These are phyloP conservation scores for Cladosporium oxysporum DNA, from an alignment of 2,329 filamentous ascomycete species.

Conservation along the genomic window DNA sequence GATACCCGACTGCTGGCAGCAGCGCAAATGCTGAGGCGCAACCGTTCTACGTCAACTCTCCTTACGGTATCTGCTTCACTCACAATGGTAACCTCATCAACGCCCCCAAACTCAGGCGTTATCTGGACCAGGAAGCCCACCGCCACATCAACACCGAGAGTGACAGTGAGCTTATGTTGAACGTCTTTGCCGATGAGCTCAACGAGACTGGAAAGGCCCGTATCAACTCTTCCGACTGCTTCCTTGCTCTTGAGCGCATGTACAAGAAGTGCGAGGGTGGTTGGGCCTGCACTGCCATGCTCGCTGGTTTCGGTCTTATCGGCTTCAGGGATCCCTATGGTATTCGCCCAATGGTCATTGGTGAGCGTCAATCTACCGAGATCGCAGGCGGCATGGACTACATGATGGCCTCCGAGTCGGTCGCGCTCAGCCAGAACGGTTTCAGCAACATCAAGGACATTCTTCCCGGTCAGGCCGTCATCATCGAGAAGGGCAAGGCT, in stretches of 20 bases:
- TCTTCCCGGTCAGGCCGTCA: slow-evolving; percentile 79
- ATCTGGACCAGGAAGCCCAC: slow-evolving; percentile 75
- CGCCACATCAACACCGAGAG: slow-evolving; percentile 89
- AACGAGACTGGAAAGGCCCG: slow-evolving; percentile 79
- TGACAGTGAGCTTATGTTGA: slow-evolving; percentile 84
- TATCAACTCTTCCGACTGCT: slow-evolving; percentile 76
- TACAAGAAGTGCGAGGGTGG: slow-evolving; percentile 73
- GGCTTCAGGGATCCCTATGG: slow-evolving; percentile 79
- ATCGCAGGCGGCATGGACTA: slow-evolving; percentile 68
- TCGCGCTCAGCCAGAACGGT: slow-evolving; percentile 78
- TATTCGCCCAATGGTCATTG: slow-evolving; percentile 80
- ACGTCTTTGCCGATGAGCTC: slow-evolving; percentile 81
- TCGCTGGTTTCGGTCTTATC: slow-evolving; percentile 77
- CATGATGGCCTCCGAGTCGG: slow-evolving; percentile 87
- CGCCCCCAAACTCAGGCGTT: slow-evolving; percentile 66
- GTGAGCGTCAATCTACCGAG: slow-evolving; percentile 59
- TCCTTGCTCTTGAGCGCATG: slow-evolving; percentile 69
- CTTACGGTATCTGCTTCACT: slow-evolving; percentile 77
- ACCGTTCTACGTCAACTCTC: slow-evolving; percentile 87
- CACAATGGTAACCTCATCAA: slow-evolving; percentile 93
- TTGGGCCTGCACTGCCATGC: slow-evolving; percentile 79
- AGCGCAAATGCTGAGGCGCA: slow-evolving; percentile 83
- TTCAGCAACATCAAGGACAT: slow-evolving; percentile 77
- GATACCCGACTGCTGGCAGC: slow-evolving; percentile 88
- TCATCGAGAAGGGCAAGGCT: slow-evolving; percentile 74